Percentiles rank a stretch among this genome's conserved stretches.
Evolutionary conservation across 306 rosid genomes (phyloP).

Genomic region (Cucurbita ficifolia): DNA sequence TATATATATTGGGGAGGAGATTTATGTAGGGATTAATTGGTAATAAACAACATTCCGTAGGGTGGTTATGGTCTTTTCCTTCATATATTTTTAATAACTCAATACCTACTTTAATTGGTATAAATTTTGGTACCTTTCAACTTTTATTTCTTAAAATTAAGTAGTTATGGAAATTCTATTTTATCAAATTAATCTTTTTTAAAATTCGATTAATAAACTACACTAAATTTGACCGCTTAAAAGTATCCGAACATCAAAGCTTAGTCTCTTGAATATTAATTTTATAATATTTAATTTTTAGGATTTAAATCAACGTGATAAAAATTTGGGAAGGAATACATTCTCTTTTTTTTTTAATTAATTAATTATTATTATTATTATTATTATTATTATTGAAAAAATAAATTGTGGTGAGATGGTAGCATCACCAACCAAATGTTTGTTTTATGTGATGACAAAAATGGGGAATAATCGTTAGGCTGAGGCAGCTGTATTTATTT

Average conservation of each 20-base stretch:
- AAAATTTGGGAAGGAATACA: not conserved
- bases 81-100: not conserved
- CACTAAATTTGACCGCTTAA: no score
- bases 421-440: conserved; percentile 6
- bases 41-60: not conserved
- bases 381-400: no score
- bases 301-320: not conserved
- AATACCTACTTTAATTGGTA: not conserved
- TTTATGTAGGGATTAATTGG: not conserved
- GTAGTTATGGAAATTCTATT: not conserved
- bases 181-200: not conserved
- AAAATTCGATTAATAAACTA: not conserved
- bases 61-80: not conserved
- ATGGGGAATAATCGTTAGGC: not conserved
- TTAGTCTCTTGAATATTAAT: not conserved
- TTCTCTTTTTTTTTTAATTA: no score
- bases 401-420: not conserved
- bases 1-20: not conserved
- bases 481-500: not conserved
- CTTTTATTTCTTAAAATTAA: not conserved
- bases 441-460: conserved; percentile 4
- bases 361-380: not conserved
- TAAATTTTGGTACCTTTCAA: not conserved
- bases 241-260: no score
- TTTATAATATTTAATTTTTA: not conserved